phyloP scores from a whole-genome alignment of 2,329 filamentous ascomycete genomes.

The Phyllosticta capitalensis region DNA sequence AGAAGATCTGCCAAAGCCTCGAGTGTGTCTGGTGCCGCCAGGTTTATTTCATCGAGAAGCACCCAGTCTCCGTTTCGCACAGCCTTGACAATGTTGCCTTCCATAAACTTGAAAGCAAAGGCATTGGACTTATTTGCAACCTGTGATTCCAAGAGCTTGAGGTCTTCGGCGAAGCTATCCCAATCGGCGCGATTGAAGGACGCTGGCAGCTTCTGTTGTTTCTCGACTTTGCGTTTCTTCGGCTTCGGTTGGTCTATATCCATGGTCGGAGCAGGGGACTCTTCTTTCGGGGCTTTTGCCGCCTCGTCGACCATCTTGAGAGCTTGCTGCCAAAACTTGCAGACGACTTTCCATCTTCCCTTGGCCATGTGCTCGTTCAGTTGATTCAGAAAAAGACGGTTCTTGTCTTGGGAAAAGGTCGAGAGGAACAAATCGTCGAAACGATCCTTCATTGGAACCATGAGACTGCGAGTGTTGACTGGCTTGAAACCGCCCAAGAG shows the following conservation, averaged over 20 bases:
- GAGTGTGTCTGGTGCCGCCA: conserved; percentile 87
- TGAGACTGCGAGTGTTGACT: conserved; percentile 77
- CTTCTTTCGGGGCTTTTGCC: conserved; percentile 17
- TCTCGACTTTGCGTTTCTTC: conserved; percentile 61
- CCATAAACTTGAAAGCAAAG: conserved; percentile 92
- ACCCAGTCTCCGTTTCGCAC: conserved; percentile 95
- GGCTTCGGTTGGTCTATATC: conserved; percentile 34
- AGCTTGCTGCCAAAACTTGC: conserved; percentile 80
- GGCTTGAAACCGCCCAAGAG: conserved; percentile 94
- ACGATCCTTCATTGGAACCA: conserved; percentile 83
- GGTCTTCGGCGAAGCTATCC: conserved; percentile 65
- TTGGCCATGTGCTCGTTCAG: conserved; percentile 71
- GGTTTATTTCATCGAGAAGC: conserved; percentile 90
- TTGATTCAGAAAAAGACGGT: conserved; percentile 68
- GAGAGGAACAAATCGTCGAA: conserved; percentile 83
- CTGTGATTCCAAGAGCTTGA: conserved; percentile 74
- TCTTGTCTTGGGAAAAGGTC: conserved; percentile 82
- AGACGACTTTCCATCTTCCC: conserved; percentile 77
- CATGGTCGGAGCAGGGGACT: conserved; percentile 29
- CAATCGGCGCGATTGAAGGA: conserved; percentile 58
- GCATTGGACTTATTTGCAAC: conserved; percentile 60
- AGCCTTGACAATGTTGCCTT: conserved; percentile 95
- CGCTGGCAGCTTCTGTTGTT: conserved; percentile 30
- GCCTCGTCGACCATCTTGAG: conserved; percentile 69
- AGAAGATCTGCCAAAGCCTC: conserved; percentile 89